A percentile compares a stretch with the other conserved stretches of the same genome.
phyloP scores from a whole-genome alignment of 805 yeast species.

The Lipomyces spencermartinsiae region DNA sequence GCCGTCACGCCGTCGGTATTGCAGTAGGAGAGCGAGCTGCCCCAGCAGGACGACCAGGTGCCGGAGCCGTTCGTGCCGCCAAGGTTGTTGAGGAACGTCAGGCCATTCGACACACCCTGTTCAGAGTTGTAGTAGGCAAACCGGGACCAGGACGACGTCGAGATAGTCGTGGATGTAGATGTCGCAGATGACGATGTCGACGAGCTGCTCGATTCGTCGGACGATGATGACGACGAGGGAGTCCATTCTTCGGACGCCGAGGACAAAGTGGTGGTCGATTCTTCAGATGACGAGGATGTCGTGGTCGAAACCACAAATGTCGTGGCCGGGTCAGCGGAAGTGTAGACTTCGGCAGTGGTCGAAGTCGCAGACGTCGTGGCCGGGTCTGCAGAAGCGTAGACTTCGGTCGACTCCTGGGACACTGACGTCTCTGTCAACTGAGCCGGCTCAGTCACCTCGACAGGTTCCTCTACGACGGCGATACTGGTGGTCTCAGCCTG shows the following conservation, averaged over 20 bases:
- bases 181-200: constrained; percentile 38
- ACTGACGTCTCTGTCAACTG: constrained; percentile 42
- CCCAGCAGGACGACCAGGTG: constrained; percentile 82
- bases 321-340: not conserved
- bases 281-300: constrained; percentile 12
- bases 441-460: constrained; percentile 38
- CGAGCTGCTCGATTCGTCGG: constrained; percentile 39
- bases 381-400: constrained; percentile 40
- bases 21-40: constrained; percentile 88
- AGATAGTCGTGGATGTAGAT: constrained; percentile 42
- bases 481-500: constrained; percentile 18
- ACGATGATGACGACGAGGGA: constrained; percentile 39
- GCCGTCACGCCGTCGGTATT: constrained; percentile 78
- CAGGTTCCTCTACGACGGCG: constrained; percentile 26
- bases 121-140: constrained; percentile 62
- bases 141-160: constrained; percentile 49
- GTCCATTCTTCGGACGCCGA: constrained; percentile 25
- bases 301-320: constrained; percentile 42
- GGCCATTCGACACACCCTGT: constrained; percentile 73
- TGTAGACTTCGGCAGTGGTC: not conserved
- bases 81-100: constrained; percentile 81
- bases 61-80: constrained; percentile 91
- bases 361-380: constrained; percentile 37
- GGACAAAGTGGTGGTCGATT: constrained; percentile 18
- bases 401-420: constrained; percentile 40